Percentiles rank a stretch among this genome's conserved stretches.
phyloP scores from a whole-genome alignment of 2,329 filamentous ascomycete genomes.

The Parafenestella ontariensis region DNA sequence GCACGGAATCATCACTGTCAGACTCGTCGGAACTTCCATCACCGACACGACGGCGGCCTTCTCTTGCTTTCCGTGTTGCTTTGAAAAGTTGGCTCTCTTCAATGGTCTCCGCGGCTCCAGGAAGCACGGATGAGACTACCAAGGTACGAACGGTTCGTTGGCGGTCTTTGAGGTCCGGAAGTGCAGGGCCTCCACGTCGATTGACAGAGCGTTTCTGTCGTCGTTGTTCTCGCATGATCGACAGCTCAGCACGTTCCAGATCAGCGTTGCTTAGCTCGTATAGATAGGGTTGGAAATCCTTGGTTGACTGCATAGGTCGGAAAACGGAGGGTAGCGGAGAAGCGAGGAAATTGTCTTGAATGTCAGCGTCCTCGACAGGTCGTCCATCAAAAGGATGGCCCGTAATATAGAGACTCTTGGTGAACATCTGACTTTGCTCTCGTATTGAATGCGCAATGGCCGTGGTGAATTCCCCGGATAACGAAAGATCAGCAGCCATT shows the following conservation, averaged over 20 bases:
- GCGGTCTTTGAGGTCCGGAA: conserved; percentile 95
- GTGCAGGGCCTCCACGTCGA: conserved; percentile 84
- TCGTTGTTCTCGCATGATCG: conserved; percentile 91
- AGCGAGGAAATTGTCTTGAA: conserved; percentile 83
- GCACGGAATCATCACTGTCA: conserved; percentile 85
- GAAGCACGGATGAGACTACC: conserved; percentile 89
- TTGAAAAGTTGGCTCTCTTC: conserved; percentile 91
- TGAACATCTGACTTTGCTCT: conserved; percentile 94
- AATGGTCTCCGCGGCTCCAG: conserved; percentile 78
- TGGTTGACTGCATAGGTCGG: conserved; percentile 88
- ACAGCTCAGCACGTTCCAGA: conserved; percentile 87
- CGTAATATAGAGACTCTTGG: conserved; percentile 88
- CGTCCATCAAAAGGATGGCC: conserved; percentile 95
- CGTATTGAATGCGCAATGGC: conserved; percentile 98
- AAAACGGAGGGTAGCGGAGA: conserved; percentile 85
- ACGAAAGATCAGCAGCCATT: conserved; percentile 88
- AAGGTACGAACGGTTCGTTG: conserved; percentile 92
- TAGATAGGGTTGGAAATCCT: conserved; percentile 91
- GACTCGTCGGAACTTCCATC: conserved; percentile 88
- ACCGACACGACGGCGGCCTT: conserved; percentile 64
- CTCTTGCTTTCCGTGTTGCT: conserved; percentile 52
- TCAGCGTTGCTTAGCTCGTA: conserved; percentile 94
- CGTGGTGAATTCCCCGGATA: conserved; percentile 95
- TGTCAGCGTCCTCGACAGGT: conserved; percentile 88
- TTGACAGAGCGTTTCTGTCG: conserved; percentile 96